phyloP scores from a whole-genome alignment of 2,329 filamentous ascomycete genomes.

The Fusarium incarnatum region DNA sequence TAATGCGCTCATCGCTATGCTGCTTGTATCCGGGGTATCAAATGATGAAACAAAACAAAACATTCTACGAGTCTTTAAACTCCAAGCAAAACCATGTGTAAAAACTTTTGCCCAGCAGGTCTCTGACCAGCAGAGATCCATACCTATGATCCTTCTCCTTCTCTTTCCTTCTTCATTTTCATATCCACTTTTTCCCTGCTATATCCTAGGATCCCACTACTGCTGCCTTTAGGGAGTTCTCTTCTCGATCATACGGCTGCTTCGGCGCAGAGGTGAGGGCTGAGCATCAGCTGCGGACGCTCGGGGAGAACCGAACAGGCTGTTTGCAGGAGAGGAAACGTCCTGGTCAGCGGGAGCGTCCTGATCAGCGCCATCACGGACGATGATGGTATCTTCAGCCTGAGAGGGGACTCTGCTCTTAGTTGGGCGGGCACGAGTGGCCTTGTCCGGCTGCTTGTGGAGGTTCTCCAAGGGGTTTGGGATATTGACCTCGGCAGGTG shows the following conservation, averaged over 20 bases:
- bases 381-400: background rate
- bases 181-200: background rate
- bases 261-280: conserved; percentile 21
- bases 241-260: conserved; percentile 9
- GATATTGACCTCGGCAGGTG: background rate
- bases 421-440: background rate
- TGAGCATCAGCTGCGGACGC: background rate
- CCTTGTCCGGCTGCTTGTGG: background rate
- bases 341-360: too few relatives aligned
- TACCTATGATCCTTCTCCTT: background rate
- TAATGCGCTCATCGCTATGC: conserved; percentile 24
- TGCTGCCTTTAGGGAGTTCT: conserved; percentile 13
- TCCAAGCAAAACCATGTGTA: background rate
- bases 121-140: conserved; percentile 25
- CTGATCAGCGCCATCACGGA: background rate
- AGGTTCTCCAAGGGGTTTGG: background rate
- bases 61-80: background rate
- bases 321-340: background rate
- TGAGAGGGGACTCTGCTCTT: background rate
- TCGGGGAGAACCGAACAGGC: background rate
- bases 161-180: background rate
- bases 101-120: conserved; percentile 7
- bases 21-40: conserved; percentile 14
- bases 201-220: background rate
- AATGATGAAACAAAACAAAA: conserved; percentile 14